Base-by-base conservation (phyloP, 2,329 filamentous ascomycete genomes). In the Colletotrichum musae region DNA sequence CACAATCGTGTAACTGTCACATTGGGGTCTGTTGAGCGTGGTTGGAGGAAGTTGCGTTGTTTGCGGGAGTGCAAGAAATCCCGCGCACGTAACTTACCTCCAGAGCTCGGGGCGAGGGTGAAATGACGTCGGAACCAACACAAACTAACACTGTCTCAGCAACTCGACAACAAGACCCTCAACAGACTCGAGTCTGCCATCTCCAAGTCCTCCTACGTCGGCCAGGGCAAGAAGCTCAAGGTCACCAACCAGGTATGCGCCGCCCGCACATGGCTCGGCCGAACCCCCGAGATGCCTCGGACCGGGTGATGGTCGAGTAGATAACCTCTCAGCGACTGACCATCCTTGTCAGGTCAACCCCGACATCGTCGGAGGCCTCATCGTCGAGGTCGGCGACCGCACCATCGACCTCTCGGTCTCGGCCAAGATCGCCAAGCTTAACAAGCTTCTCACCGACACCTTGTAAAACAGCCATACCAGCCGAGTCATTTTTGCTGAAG, bases 361-460 rank as follows among this genome's bases (percentile, higher is more conserved):
- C 71, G 95, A 98, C 69, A 95, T 99, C 80, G 85, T 97, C 74
- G 96, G 96, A 75, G 96, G 96, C 72, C 91, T 99, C 75, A 85
- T 99, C 74, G 95, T 99, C 79, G 95, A 98, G 87, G 93, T 98
- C 76, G 95, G 95, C 79, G 95, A 98, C 89, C 93, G 95, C 80
- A 98, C 95, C 82, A 97, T 99, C 80, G 96, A 99, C 85, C 92
- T 98, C 76, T 96, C 93, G 84, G 95, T 99, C 79, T 95, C 95
- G 58, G 88, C 93, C 82, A 97, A 95, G 89, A 92, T 99, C 84
- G 89, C 93, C 82, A 97, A 94, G 91, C 94, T 99, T 90, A 99
- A 99, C 94, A 99, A 98, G 92, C 92, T 97, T 82, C 93, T 99
- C 81, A 95, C 89, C 77, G 96, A 99, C 86, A 89, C 92, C 84